A percentile compares a stretch with the other conserved stretches of the same genome.
Conservation (phyloP, 257 asterid genomes). For the Cordia subcordata region DNA sequence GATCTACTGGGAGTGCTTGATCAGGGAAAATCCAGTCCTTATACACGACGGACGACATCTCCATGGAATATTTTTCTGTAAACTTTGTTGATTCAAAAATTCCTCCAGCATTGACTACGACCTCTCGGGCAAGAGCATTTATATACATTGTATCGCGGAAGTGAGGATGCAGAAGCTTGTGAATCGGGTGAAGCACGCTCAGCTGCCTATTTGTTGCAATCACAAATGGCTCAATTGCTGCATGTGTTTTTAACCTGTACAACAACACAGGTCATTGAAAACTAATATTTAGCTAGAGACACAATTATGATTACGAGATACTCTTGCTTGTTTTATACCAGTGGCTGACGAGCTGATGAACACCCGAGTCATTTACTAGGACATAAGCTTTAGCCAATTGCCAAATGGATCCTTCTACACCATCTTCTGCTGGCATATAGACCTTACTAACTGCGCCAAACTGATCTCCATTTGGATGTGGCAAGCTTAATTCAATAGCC, state of each 20-base stretch:
- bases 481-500: slow-evolving; percentile 23
- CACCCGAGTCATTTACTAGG: slow-evolving; percentile 24
- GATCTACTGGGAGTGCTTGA: slow-evolving; percentile 35
- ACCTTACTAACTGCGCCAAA: slow-evolving; percentile 21
- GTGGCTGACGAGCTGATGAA: slow-evolving; percentile 27
- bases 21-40: slow-evolving; percentile 30
- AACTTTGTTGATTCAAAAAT: slow-evolving; percentile 15
- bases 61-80: slow-evolving; percentile 25
- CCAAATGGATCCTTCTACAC: slow-evolving; percentile 18
- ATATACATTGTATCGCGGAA: slow-evolving; percentile 31
- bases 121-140: slow-evolving; percentile 26
- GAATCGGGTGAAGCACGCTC: slow-evolving; percentile 29
- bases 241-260: slow-evolving; percentile 26
- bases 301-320: neutral
- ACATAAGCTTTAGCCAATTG: slow-evolving; percentile 30
- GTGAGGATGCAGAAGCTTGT: slow-evolving; percentile 29
- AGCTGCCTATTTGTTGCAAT: slow-evolving; percentile 34
- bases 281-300: too few relatives aligned
- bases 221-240: slow-evolving; percentile 24
- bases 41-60: slow-evolving; percentile 23
- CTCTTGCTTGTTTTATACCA: slow-evolving; percentile 6
- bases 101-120: slow-evolving; percentile 21
- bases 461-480: slow-evolving; percentile 20
- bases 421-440: slow-evolving; percentile 23
- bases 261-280: neutral